Conservation (phyloP, 2,329 filamentous ascomycete genomes). For the Chrysoporthe deuterocubensis region DNA sequence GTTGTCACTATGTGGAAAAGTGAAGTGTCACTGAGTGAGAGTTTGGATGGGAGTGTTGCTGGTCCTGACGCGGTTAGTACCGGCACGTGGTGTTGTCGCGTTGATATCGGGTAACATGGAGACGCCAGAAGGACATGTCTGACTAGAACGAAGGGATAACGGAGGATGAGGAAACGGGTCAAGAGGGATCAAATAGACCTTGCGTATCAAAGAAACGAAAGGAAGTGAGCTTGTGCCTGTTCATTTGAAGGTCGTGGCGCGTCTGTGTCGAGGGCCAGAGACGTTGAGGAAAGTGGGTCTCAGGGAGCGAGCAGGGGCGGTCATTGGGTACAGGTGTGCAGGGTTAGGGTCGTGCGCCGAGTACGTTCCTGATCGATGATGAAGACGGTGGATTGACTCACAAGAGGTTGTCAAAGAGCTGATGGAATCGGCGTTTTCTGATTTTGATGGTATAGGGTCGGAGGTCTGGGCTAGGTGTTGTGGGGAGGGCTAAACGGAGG, state of each 20-base stretch:
- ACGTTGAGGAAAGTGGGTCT: slow-evolving; percentile 6
- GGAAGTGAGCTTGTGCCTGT: background rate
- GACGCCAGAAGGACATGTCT: background rate
- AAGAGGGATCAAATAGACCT: background rate
- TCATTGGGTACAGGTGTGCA: too few species aligned
- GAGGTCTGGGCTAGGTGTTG: background rate
- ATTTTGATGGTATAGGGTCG: background rate
- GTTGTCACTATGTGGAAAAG: background rate
- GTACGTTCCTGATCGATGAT: background rate
- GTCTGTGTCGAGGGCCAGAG: background rate
- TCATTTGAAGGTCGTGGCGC: slow-evolving; percentile 2
- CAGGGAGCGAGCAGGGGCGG: background rate
- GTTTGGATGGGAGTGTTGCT: background rate
- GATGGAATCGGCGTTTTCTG: background rate
- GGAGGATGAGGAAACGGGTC: background rate
- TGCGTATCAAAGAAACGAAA: background rate
- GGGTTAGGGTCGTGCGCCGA: background rate
- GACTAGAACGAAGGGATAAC: background rate
- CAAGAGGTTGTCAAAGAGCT: background rate
- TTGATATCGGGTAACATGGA: slow-evolving; percentile 1
- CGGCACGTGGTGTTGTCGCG: background rate
- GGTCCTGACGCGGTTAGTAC: background rate
- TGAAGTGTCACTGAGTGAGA: background rate
- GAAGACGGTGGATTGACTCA: background rate
- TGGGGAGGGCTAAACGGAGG: background rate